Evolutionary conservation across 2,329 filamentous ascomycete species (phyloP), one percentile per base, ranked within the genome.

Genomic region (Fusarium liriodendri): DNA sequence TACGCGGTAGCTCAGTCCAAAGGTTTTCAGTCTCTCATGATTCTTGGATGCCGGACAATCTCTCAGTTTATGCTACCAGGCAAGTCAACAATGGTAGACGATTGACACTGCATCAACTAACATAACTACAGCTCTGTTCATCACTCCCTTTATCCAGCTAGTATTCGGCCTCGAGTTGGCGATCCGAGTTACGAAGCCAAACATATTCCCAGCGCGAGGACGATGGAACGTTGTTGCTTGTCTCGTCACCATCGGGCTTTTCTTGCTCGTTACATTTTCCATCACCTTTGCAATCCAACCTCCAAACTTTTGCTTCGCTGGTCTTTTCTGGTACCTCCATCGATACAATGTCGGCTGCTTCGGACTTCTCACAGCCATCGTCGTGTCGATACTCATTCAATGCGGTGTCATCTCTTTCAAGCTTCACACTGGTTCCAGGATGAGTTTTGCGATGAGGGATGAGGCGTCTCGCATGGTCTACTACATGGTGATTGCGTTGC

Each of bases 391-490:
- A 62, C 77, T 90, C 16, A 71, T 86, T 14, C 85, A 88, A 72
- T 85, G 85, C n/a, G 77, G 86, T 14, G 80, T 87, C 29, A 87
- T 93, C 59, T 91, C 89, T 77, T 79, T 88, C 42, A 89, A 88
- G 69, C 83, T 94, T 27, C 87, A 87, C 73, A 86, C 85, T 37
- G 87, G 86, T 67, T 82, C 85, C 16, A 84, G 85, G 18, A 85
- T 93, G 60, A 89, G 91, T 42, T 83, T 87, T 22, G 85, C 87
- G 18, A 90, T 93, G 79, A 85, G 92, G 55, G 87, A 90, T 66
- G 86, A 89, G 37, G 91, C 92, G 5, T 93, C 91, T 8, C 86
- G 90, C 69, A 93, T 93, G 90, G 89, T 92, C 13, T 94, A 92
- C 79, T 93, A 92, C 78, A 83, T 93, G 71, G 80, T 87, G 2